phyloP scores from a whole-genome alignment of 2,329 filamentous ascomycete species.

The Dactylellina sp. region DNA sequence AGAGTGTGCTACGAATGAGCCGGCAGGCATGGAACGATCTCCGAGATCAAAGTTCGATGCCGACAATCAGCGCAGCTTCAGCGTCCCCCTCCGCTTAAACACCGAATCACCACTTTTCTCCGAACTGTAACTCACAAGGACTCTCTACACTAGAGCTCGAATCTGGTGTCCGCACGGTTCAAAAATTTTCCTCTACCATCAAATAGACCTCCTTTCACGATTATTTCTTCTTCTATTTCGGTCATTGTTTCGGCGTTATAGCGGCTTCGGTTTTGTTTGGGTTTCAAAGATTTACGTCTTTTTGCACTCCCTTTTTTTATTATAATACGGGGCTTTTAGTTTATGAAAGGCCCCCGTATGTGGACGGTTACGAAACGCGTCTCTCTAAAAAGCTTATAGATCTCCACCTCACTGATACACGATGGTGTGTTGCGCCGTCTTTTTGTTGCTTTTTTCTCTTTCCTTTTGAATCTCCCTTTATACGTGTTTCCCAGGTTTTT shows the following conservation, averaged over 20 bases:
- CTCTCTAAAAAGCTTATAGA: slow-evolving; percentile 43
- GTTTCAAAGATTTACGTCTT: slow-evolving; percentile 10
- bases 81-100: slow-evolving; percentile 26
- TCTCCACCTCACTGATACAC: slow-evolving; percentile 12
- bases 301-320: slow-evolving; percentile 1
- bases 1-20: slow-evolving; percentile 87
- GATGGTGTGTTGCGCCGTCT: neutral
- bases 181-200: neutral
- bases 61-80: slow-evolving; percentile 20
- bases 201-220: slow-evolving; percentile 28
- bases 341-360: neutral
- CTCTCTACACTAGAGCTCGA: neutral
- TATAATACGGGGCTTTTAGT: neutral
- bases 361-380: slow-evolving; percentile 16
- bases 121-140: neutral
- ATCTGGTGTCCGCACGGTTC: neutral
- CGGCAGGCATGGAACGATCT: slow-evolving; percentile 54
- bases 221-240: slow-evolving; percentile 13
- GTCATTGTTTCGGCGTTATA: slow-evolving; percentile 46
- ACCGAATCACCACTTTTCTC: neutral
- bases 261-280: slow-evolving; percentile 16
- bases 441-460: neutral
- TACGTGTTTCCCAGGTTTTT: too few relatives aligned
- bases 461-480: too few relatives aligned
- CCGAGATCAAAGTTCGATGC: slow-evolving; percentile 41